Conservation (phyloP, 2,329 filamentous ascomycete genomes). For the Chaetomium sp. region DNA sequence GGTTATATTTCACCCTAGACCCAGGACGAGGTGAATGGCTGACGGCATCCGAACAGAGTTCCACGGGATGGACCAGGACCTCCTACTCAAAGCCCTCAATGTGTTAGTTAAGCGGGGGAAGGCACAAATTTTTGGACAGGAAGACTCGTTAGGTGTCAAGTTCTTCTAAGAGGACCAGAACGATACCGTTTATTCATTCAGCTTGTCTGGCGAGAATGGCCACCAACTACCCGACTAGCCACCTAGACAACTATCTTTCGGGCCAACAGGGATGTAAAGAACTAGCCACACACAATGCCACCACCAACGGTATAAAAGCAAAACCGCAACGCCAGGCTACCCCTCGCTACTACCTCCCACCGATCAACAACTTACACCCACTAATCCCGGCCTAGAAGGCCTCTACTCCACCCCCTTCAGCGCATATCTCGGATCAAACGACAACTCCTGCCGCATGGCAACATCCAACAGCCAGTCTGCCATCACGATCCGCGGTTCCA, state of each 20-base stretch:
- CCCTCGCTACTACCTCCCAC: background rate
- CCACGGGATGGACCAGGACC: conserved; percentile 76
- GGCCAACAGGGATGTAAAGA: background rate
- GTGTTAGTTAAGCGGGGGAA: conserved; percentile 84
- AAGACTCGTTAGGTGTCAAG: conserved; percentile 87
- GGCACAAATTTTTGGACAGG: conserved; percentile 86
- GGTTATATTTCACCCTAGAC: background rate
- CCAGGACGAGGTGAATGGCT: conserved; percentile 15
- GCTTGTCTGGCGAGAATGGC: too few species aligned
- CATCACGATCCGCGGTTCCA: conserved; percentile 72
- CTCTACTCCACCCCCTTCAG: conserved; percentile 24
- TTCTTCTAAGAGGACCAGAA: conserved; percentile 63
- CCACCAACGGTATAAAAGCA: background rate
- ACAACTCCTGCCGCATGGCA: conserved; percentile 78
- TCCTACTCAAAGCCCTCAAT: conserved; percentile 72
- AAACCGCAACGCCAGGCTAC: conserved; percentile 9
- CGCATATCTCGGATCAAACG: conserved; percentile 59
- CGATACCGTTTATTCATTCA: too few species aligned
- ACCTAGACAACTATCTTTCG: too few species aligned
- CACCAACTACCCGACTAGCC: too few species aligned
- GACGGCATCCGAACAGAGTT: conserved; percentile 53
- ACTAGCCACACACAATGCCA: background rate
- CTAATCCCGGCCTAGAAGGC: too few species aligned
- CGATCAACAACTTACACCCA: background rate
- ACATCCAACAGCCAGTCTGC: conserved; percentile 87